Conservation (phyloP, 208 protist species). For the Endotrypanum monterogeii region DNA sequence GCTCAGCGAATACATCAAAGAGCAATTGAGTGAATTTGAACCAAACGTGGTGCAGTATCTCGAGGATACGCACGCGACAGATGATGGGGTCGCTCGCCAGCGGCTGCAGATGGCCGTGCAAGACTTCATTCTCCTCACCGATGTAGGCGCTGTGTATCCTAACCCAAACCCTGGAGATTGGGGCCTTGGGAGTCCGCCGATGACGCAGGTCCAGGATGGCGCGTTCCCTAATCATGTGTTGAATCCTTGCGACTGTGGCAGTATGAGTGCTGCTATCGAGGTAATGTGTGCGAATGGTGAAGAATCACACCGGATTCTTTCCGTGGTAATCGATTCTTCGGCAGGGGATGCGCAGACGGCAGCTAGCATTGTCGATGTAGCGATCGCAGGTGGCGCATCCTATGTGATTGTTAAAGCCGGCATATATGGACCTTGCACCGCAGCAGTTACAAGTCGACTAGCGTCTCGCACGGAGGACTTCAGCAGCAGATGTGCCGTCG, state of each 20-base stretch:
- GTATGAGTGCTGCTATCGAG: slow-evolving; percentile 3
- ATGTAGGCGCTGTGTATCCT: not conserved
- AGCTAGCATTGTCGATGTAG: slow-evolving; percentile 23
- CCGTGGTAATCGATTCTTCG: not conserved
- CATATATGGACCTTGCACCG: not conserved
- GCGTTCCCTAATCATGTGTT: slow-evolving; percentile 19
- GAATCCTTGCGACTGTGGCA: slow-evolving; percentile 10
- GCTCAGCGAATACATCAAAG: slow-evolving; percentile 66
- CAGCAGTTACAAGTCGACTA: slow-evolving; percentile 17
- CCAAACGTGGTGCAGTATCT: slow-evolving; percentile 53
- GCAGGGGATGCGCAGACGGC: slow-evolving; percentile 21
- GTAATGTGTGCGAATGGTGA: not conserved
- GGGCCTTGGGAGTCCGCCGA: not conserved
- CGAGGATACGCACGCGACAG: slow-evolving; percentile 67
- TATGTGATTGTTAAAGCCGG: slow-evolving; percentile 18
- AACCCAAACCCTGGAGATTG: not conserved
- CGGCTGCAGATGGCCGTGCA: slow-evolving; percentile 49
- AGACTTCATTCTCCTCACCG: slow-evolving; percentile 20
- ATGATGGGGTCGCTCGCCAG: slow-evolving; percentile 47
- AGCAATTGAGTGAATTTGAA: slow-evolving; percentile 48
- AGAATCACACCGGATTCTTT: not conserved
- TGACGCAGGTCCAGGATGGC: not conserved
- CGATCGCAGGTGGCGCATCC: slow-evolving; percentile 19
- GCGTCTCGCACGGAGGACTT: slow-evolving; percentile 18
- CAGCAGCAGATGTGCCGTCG: not conserved